Conservation (phyloP, 164 flowering plant genomes). For the Umbellularia californica region DNA sequence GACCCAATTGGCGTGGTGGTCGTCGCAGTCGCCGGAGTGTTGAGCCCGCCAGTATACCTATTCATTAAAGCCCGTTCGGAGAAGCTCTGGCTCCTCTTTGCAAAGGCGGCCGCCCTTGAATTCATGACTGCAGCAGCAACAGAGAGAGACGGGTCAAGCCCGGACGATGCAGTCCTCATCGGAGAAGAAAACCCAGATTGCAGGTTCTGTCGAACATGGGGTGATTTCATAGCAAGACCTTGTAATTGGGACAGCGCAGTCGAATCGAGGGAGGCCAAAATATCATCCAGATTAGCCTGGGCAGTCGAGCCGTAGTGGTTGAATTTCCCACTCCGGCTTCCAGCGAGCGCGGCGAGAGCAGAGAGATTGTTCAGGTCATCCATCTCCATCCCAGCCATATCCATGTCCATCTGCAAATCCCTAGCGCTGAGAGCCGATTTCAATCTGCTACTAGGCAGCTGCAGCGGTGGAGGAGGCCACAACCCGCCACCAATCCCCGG, state of each 20-base stretch:
- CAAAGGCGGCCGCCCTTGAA: slow-evolving; percentile 50
- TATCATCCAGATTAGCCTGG: slow-evolving; percentile 62
- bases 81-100: slow-evolving; percentile 88
- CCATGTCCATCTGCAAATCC: slow-evolving; percentile 67
- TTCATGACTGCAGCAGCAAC: slow-evolving; percentile 46
- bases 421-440: slow-evolving; percentile 62
- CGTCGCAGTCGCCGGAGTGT: slow-evolving; percentile 19
- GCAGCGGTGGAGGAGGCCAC: slow-evolving; percentile 56
- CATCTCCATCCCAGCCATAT: slow-evolving; percentile 50
- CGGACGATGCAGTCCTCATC: slow-evolving; percentile 43
- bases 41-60: slow-evolving; percentile 25
- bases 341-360: slow-evolving; percentile 19
- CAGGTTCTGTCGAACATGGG: slow-evolving; percentile 23
- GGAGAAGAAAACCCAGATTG: slow-evolving; percentile 65
- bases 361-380: slow-evolving; percentile 44
- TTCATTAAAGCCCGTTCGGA: slow-evolving; percentile 47
- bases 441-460: slow-evolving; percentile 76
- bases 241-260: slow-evolving; percentile 49
- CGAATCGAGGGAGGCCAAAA: slow-evolving; percentile 54
- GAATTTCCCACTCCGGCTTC: slow-evolving; percentile 24
- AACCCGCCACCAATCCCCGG: slow-evolving; percentile 54
- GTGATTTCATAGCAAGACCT: slow-evolving; percentile 22
- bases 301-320: slow-evolving; percentile 40
- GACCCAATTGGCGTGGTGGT: slow-evolving; percentile 35
- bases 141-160: slow-evolving; percentile 52